Conservation (phyloP, 1,284 basidiomycete species). For the Microstroma glucosiphilum region DNA sequence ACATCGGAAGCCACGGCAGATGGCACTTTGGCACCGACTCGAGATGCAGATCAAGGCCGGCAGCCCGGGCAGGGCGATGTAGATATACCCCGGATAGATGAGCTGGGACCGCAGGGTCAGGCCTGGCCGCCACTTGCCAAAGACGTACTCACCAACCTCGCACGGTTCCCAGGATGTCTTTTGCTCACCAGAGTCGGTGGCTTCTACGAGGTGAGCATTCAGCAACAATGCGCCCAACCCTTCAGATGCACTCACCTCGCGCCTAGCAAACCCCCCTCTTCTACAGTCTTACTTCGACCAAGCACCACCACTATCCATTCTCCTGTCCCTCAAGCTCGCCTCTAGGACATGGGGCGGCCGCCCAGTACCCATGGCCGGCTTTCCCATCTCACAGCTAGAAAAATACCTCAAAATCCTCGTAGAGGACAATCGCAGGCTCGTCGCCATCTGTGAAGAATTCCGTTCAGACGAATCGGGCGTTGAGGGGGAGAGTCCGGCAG, state of each 20-base stretch:
- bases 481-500: slow-evolving; percentile 43
- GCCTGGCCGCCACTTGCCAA: slow-evolving; percentile 42
- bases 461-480: slow-evolving; percentile 27
- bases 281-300: slow-evolving; percentile 39
- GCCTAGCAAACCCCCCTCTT: slow-evolving; percentile 5
- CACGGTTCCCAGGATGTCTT: slow-evolving; percentile 36
- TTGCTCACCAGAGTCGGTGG: slow-evolving; percentile 46
- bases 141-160: slow-evolving; percentile 38
- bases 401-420: slow-evolving; percentile 48
- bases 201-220: slow-evolving; percentile 40
- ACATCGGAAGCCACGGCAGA: too few species aligned
- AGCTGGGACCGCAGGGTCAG: slow-evolving; percentile 6
- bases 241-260: background rate
- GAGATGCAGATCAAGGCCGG: too few species aligned
- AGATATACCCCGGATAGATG: background rate
- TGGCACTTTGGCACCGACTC: too few species aligned
- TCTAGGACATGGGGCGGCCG: slow-evolving; percentile 36
- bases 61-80: too few species aligned
- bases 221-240: too few species aligned
- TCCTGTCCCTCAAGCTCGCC: slow-evolving; percentile 43
- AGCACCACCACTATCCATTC: slow-evolving; percentile 31
- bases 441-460: slow-evolving; percentile 48
- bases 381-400: slow-evolving; percentile 44
- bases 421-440: slow-evolving; percentile 36
- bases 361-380: slow-evolving; percentile 45